Evolutionary conservation across 2,329 filamentous ascomycete species (phyloP), one percentile per base, ranked within the genome.

Genomic region (Neonectria neomacrospora): DNA sequence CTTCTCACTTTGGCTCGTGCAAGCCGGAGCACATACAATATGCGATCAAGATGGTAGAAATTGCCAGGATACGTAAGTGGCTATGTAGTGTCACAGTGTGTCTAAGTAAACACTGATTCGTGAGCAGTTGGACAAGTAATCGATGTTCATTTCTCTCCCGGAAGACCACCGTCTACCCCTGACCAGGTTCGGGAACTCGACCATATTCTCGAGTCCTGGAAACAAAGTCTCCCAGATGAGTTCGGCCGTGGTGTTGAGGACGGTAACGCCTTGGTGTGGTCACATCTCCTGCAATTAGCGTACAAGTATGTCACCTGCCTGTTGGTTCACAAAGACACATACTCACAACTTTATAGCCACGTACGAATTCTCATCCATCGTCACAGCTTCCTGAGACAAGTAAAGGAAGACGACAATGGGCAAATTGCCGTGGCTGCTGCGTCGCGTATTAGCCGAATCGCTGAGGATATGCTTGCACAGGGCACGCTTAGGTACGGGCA

Each of bases 21-120:
- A 64, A 75, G 39, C 59, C 72, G 3, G 75, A 79, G 42, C 78
- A 80, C 52, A 68, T 78, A 4, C 72, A 72, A 0, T 79, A 80
- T 57, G 72, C 71, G 0, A 75, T 78, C 39, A 80, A 79, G 54
- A 80, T 80, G 78, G 76, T 79, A 0, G 77, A 80, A 32, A 71
- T 80, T 16, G 73, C 77, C 3, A 70, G 70, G 26, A 60, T 80
- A 28, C 73, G 77, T 79, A 58, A 58, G 76, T 66, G 11, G 22
- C 12, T 18, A 1, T 18, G 22, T 6, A 4, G 6, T 30, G 16
- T n/a, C 3, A n/a, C 14, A 26, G 23, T 5, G 16, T 37, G n/a
- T 39, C 7, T 23, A 39, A 50, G 5, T 10, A 23, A 16, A 53
- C 2, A 3, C 54, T 66, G n/a, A 68, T 54, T 26, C 12, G 14